Evolutionary conservation across 257 asterid genomes (phyloP).

Genomic region (Solanum dulcamara): DNA sequence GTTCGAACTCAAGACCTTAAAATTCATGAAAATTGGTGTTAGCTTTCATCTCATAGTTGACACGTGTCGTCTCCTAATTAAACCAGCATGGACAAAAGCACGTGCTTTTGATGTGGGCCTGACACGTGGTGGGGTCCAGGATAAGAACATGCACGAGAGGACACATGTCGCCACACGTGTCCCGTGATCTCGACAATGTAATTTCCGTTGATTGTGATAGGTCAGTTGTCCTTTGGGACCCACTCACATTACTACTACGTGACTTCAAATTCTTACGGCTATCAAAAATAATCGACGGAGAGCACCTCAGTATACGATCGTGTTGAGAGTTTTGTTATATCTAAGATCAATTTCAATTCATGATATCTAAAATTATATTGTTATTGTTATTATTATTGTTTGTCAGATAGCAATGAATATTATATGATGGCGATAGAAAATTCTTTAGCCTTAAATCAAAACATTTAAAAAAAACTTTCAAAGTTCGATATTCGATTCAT

Average conservation of each 20-base stretch:
- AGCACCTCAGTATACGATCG: background rate
- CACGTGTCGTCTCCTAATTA: background rate
- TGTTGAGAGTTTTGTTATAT: background rate
- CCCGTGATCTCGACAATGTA: constrained; percentile 1
- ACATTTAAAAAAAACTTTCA: too few relatives aligned
- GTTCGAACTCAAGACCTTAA: too few relatives aligned
- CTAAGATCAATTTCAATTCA: background rate
- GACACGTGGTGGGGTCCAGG: constrained; percentile 26
- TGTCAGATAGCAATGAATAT: too few relatives aligned
- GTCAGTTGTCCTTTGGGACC: background rate
- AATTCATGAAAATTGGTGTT: too few relatives aligned
- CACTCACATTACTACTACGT: background rate
- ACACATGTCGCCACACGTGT: constrained; percentile 38
- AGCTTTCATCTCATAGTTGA: background rate
- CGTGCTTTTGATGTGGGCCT: background rate
- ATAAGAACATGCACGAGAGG: constrained; percentile 21
- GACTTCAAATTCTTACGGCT: background rate
- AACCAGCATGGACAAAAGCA: background rate
- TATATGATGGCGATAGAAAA: too few relatives aligned
- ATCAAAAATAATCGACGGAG: too few relatives aligned
- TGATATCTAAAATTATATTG: too few relatives aligned
- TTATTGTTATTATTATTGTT: too few relatives aligned
- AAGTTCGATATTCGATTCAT: too few relatives aligned
- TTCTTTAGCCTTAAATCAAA: too few relatives aligned
- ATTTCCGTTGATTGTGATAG: constrained; percentile 14